Evolutionary conservation across 2,329 filamentous ascomycete genomes (phyloP).

Genomic region (Pseudohalonectria lignicola): DNA sequence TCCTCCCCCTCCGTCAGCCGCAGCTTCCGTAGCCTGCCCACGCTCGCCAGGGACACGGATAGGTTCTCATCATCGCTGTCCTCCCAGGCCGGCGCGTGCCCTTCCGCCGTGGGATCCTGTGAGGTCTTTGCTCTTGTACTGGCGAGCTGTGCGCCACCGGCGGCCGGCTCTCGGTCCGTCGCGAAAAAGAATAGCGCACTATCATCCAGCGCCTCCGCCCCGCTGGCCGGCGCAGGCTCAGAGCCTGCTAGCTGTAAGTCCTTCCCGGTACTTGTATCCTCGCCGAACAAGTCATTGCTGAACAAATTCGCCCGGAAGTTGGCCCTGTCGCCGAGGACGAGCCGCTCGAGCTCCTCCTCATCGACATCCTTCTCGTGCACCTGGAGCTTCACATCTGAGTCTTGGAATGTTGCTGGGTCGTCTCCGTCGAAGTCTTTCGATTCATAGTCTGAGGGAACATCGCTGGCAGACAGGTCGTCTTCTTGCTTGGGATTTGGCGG

Average conservation of each 20-base stretch:
- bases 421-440: constrained; percentile 15
- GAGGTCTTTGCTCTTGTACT: constrained; percentile 12
- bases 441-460: constrained; percentile 13
- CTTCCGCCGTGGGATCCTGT: constrained; percentile 4
- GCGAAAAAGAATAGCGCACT: constrained; percentile 80
- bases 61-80: constrained; percentile 93
- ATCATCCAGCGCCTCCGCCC: constrained; percentile 40
- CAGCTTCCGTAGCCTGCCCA: constrained; percentile 70
- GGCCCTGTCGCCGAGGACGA: constrained; percentile 81
- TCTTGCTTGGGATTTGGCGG: constrained; percentile 8
- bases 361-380: constrained; percentile 62
- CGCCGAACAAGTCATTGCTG: constrained; percentile 30
- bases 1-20: constrained; percentile 75
- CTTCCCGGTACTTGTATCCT: constrained; percentile 13
- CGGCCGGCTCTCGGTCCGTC: constrained; percentile 38
- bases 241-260: constrained; percentile 21
- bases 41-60: constrained; percentile 68
- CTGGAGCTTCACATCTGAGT: constrained; percentile 7
- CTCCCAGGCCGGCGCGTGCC: constrained; percentile 62
- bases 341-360: constrained; percentile 74
- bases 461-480: constrained; percentile 6
- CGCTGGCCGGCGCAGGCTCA: constrained; percentile 12
- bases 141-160: constrained; percentile 17
- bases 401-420: constrained; percentile 8
- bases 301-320: constrained; percentile 70